Conservation (phyloP, 192 early-diverging fungal genomes). For the Neocallimastix lanati region DNA sequence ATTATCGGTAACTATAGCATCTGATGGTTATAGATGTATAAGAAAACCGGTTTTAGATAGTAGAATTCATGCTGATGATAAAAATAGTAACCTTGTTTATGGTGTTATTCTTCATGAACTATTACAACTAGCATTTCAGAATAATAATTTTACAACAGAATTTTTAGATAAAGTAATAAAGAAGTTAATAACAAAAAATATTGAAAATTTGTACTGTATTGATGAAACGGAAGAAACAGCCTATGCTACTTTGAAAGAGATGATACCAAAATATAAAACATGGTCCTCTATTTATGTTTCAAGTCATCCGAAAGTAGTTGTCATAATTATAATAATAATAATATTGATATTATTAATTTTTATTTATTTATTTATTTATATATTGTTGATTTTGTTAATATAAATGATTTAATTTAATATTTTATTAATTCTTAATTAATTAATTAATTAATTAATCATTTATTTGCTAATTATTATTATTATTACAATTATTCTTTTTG, state of each 20-base stretch:
- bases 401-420: slow-evolving; percentile 3
- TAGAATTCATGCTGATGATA: slow-evolving; percentile 22
- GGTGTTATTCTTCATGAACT: slow-evolving; percentile 72
- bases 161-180: slow-evolving; percentile 24
- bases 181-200: slow-evolving; percentile 22
- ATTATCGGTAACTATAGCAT: slow-evolving; percentile 51
- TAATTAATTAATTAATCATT: too few species aligned
- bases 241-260: slow-evolving; percentile 19
- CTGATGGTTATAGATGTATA: slow-evolving; percentile 58
- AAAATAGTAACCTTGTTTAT: slow-evolving; percentile 29
- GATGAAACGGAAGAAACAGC: slow-evolving; percentile 37
- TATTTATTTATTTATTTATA: not conserved
- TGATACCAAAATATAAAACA: slow-evolving; percentile 24
- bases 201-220: slow-evolving; percentile 56
- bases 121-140: slow-evolving; percentile 44
- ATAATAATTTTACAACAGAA: slow-evolving; percentile 33
- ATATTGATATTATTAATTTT: not conserved
- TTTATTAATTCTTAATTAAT: too few species aligned
- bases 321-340: not conserved
- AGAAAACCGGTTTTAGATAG: slow-evolving; percentile 61
- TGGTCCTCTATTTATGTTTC: slow-evolving; percentile 20
- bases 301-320: slow-evolving; percentile 4
- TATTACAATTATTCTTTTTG: too few species aligned
- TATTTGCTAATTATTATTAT: too few species aligned
- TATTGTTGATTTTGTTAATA: slow-evolving; percentile 1